Base-by-base conservation (phyloP, 1,284 basidiomycete species). In the Tylopilus sp. region DNA sequence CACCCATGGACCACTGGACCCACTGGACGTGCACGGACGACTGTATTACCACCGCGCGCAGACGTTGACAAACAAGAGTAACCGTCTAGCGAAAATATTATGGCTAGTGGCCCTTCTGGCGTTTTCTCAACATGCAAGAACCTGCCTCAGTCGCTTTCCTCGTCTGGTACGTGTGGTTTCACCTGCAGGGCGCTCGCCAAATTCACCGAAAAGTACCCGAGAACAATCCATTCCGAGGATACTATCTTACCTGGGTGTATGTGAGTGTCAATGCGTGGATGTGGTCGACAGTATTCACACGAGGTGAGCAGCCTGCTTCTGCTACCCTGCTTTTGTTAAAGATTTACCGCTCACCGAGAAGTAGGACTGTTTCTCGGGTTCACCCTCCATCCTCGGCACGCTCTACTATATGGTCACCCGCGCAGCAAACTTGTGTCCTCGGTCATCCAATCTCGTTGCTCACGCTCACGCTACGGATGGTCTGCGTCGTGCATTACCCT, bases 61-160 rank as follows among this genome's bases (percentile, higher is more conserved):
- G 62, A 68, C 75, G 43, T 76, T 96, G 47, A 97, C 93, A 15
- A 76, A 83, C 54, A 69, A 76, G 18, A 81, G 84, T 19, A 57
- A 69, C 31, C 26, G 70, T 88, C 16, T 77, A 89, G 46, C 94
- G n/a, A n/a, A n/a, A 97, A 61, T 97, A 90, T 68, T 82, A 93
- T 61, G 97, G 97, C 21, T 99, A 99, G 73, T 99, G 96, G 95
- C 91, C 93, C 0, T 97, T 97, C 67, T 87, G 85, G 79, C 77
- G 93, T 34, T 71, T 90, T 19, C 69, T 77, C 6, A 92, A 92
- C 23, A 87, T 92, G 69, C 97, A 99, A 68, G 97, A 99, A 68
- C 95, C 96, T 4, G 84, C 94, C 12, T 92, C 91, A 11, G 94
- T 97, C 46, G 66, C 84, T 28, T 97, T 98, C 73, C 95, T 91